Evolutionary conservation across 164 flowering plant species (phyloP).

Genomic region (Stephania japonica): DNA sequence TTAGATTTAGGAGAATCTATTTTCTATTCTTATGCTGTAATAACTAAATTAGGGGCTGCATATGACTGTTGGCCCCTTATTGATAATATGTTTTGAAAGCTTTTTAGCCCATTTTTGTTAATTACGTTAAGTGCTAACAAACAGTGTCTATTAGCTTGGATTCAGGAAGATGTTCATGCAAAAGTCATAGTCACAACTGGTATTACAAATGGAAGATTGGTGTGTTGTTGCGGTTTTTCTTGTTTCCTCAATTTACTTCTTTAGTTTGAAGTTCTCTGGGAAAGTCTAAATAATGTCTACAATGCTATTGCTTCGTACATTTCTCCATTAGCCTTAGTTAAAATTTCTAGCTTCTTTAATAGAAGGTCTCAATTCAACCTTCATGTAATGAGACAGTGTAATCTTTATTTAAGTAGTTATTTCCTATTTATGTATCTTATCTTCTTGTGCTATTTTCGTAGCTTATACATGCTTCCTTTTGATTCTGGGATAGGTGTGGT

Average conservation of each 20-base stretch:
- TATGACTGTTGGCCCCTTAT: neutral
- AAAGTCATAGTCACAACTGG: neutral
- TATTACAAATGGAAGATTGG: neutral
- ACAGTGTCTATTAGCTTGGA: too few relatives aligned
- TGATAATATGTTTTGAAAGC: neutral
- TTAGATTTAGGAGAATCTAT: neutral
- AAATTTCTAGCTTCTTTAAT: neutral
- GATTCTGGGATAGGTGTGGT: conserved; percentile 56
- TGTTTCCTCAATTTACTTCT: neutral
- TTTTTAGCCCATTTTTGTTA: neutral
- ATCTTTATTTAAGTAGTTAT: neutral
- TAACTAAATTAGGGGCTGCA: neutral
- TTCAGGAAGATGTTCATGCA: neutral
- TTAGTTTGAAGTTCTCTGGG: neutral
- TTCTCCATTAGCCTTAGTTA: neutral
- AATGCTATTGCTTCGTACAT: neutral
- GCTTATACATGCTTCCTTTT: neutral
- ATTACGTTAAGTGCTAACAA: too few relatives aligned
- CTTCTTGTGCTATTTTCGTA: neutral
- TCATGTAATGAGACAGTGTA: too few relatives aligned
- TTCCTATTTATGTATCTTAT: neutral
- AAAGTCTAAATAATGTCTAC: neutral
- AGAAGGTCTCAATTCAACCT: neutral
- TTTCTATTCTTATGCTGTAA: neutral
- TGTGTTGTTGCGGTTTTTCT: neutral